Base-by-base conservation (phyloP, 768 basidiomycete species). In the Dendrothele bispora region DNA sequence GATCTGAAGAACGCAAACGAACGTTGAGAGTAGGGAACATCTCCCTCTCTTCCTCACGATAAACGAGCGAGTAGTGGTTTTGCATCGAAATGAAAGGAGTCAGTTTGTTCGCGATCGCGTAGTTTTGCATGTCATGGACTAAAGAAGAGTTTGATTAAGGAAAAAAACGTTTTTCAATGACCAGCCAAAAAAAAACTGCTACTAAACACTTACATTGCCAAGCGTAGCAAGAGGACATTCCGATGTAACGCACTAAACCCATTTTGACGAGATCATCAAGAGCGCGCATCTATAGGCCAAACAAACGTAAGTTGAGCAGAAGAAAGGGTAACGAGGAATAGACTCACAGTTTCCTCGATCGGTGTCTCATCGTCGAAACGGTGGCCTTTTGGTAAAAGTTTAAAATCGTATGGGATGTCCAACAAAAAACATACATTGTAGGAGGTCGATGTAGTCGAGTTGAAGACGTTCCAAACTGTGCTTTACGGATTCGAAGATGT, bases 371-470 rank as follows among this genome's bases (percentile, higher is more conserved):
- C 25, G 49, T 69, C 68, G 45, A 65, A 69, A 17, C 65, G 58
- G 46, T 68, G 66, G 32, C 68, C 62, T 46, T 34, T 6, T 7
- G 11, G 25, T n/a, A 29, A 25, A 17, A 32, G 32, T 22, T 2
- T 2, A 2, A 27, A 10, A 46, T 47, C 43, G 59, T 39, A 66
- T 22, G 62, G n/a, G n/a, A n/a, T n/a, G n/a, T n/a, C n/a, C n/a
- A n/a, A n/a, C n/a, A n/a, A n/a, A n/a, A n/a, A n/a, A 55, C 71
- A 51, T 55, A 74, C 84, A 86, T 68, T 90, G 88, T 7, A 89
- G 65, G 2, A 90, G 65, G 57, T 91, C 90, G 56, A 91, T 73
- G 52, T 89, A 88, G 43, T 91, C 88, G 22, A 88, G 62, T 38
- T 88, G 83, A 2, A 91, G 72, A 15, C 88, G 75, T 58, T 84